Conservation (phyloP, 306 rosid species). For the Pyrus bretschneideri region DNA sequence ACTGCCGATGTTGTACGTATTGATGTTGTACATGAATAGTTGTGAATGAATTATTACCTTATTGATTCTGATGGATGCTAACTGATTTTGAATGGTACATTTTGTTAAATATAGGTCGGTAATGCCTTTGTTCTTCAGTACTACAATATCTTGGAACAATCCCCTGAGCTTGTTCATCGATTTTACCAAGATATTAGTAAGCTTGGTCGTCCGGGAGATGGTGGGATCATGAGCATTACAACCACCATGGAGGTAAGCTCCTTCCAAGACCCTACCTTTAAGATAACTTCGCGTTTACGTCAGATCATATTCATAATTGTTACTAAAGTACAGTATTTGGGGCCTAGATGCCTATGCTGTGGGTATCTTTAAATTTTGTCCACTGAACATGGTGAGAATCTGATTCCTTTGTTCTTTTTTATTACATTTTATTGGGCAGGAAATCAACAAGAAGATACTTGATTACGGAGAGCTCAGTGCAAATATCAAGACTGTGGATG, state of each 20-base stretch:
- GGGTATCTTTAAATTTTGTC: background rate
- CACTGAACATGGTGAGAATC: background rate
- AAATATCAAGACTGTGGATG: constrained; percentile 62
- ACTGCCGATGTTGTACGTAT: constrained; percentile 58
- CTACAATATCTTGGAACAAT: constrained; percentile 73
- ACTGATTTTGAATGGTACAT: background rate
- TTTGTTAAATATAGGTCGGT: constrained; percentile 50
- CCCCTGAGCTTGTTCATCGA: constrained; percentile 71
- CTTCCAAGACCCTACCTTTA: background rate
- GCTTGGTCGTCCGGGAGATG: constrained; percentile 63
- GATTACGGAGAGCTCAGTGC: constrained; percentile 51
- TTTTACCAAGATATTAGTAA: constrained; percentile 79
- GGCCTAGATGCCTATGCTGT: background rate
- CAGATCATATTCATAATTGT: background rate
- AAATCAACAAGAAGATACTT: constrained; percentile 72
- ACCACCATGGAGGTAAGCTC: constrained; percentile 69
- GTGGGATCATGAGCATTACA: constrained; percentile 61
- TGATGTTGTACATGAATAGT: background rate
- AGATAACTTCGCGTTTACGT: background rate
- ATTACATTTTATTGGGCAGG: constrained; percentile 34
- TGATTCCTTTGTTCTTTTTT: background rate
- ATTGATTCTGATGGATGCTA: background rate
- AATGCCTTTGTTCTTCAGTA: constrained; percentile 84
- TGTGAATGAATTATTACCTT: background rate
- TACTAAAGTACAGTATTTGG: background rate